Evolutionary conservation across 1,284 basidiomycete genomes (phyloP), one percentile per base, ranked within the genome.

Genomic region (Rhodotorula sp.): DNA sequence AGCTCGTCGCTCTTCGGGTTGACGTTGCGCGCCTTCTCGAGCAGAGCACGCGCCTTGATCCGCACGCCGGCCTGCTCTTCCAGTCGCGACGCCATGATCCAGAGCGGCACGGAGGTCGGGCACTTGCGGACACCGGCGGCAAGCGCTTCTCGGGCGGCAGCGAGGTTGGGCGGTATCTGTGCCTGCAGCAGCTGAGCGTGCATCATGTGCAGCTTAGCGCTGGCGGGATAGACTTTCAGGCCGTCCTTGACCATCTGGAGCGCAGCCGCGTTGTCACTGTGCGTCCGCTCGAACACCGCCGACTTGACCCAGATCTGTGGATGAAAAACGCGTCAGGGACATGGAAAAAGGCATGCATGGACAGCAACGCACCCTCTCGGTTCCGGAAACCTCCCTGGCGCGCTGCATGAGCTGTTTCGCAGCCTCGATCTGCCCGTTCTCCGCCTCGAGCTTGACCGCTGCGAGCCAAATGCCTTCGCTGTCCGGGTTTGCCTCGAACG

Each of bases 381-480:
- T 95, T 77, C 92, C 90, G 0, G 94, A 94, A 32, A 95, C 91
- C 20, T 86, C 88, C 65, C 94, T 84, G 11, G 95, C 95, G 72
- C 94, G 89, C 64, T 90, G 86, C 68, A 98, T 84, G 64, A 99
- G 82, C 80, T 93, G 88, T 66, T 88, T 83, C 0, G 95, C 95
- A 19, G 92, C 93, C 24, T 84, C 87, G 68, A 91, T 84, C 78
- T 97, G 90, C 2, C 91, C 91, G 70, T 94, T 95, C 83, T 96
- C 92, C 0, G 93, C 90, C 77, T 98, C 95, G 13, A 98, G 84
- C 81, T 97, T 96, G 71, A 96, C 92, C 29, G 95, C 95, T 1
- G 94, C 95, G 53, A 99, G 83, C 90, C 94, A 99, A 77, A 99
- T 97, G 70, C 90, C 88, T 80, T 99, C 96, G 78, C 91, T 95